A percentile compares a stretch with the other conserved stretches of the same genome.
These are phyloP conservation scores for Debaryomyces robertsiae DNA, from an alignment of 1,139 yeast genomes.

Conservation along the genomic window DNA sequence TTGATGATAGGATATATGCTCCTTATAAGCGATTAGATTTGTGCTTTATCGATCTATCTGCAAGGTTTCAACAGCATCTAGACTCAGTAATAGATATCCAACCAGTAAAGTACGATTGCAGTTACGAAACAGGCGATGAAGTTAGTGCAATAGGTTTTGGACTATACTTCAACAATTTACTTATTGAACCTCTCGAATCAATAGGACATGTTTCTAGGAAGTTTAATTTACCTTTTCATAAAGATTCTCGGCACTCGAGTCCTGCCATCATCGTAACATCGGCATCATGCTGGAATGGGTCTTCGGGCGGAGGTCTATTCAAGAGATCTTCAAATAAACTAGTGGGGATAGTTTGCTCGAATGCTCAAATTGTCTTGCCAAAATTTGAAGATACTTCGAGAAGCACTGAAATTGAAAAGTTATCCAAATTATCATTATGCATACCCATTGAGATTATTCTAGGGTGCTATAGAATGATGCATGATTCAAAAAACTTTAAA, in stretches of 20 bases:
- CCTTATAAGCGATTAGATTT: conserved; percentile 41
- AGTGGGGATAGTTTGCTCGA: conserved; percentile 64
- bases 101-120: conserved; percentile 15
- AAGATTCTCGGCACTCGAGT: conserved; percentile 10
- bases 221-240: conserved; percentile 17
- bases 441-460: conserved; percentile 33
- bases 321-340: conserved; percentile 33
- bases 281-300: conserved; percentile 75
- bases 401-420: conserved; percentile 25
- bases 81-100: background rate
- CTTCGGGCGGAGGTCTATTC: conserved; percentile 71
- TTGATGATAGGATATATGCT: conserved; percentile 21
- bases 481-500: conserved; percentile 1
- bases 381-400: conserved; percentile 11
- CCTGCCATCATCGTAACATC: conserved; percentile 53
- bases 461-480: conserved; percentile 18
- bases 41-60: conserved; percentile 33
- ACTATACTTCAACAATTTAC: conserved; percentile 37
- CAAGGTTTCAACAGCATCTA: conserved; percentile 14
- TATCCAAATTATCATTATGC: conserved; percentile 30
- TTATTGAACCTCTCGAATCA: conserved; percentile 44
- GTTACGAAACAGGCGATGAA: conserved; percentile 29
- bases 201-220: conserved; percentile 45
- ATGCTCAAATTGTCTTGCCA: conserved; percentile 47
- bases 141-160: conserved; percentile 63